Percentiles rank a stretch among this genome's conserved stretches.
These are phyloP conservation scores for Astraeus odoratus DNA, from an alignment of 768 basidiomycete genomes.

Conservation along the genomic window DNA sequence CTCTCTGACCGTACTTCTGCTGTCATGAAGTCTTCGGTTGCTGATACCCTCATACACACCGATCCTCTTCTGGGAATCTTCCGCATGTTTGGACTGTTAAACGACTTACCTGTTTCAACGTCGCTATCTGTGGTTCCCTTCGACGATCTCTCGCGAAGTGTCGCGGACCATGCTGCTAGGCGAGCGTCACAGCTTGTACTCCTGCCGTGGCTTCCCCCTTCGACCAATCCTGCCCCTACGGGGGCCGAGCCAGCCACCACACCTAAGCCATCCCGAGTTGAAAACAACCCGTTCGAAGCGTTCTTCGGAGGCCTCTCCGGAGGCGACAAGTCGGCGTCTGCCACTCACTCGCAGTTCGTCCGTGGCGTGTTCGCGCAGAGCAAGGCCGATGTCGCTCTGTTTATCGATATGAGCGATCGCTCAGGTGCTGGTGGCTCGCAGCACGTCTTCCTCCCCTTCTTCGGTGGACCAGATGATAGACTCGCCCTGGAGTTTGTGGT, in stretches of 20 bases:
- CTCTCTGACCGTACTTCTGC: conserved; percentile 60
- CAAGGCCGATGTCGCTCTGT: conserved; percentile 72
- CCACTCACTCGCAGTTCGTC: conserved; percentile 76
- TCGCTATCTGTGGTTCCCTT: conserved; percentile 69
- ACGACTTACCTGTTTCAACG: conserved; percentile 56
- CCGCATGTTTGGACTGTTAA: conserved; percentile 68
- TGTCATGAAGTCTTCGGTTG: conserved; percentile 57
- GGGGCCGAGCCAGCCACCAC: conserved; percentile 8
- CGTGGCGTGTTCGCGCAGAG: conserved; percentile 72
- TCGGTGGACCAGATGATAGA: conserved; percentile 91
- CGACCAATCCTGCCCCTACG: conserved; percentile 5
- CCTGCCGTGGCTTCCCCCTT: conserved; percentile 68
- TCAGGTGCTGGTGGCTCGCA: conserved; percentile 30
- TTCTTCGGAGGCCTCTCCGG: conserved; percentile 38
- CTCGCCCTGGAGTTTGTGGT: conserved; percentile 78
- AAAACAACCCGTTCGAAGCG: conserved; percentile 63
- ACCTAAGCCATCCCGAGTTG: conserved; percentile 11
- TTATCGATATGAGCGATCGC: conserved; percentile 58
- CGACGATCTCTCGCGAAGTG: conserved; percentile 65
- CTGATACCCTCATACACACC: conserved; percentile 60
- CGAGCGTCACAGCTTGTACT: conserved; percentile 68
- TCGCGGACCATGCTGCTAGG: conserved; percentile 58
- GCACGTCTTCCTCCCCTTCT: conserved; percentile 84
- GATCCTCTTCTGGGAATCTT: conserved; percentile 72
- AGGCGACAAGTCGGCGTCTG: conserved; percentile 38